These are phyloP conservation scores for Zangia roseola DNA, from an alignment of 768 basidiomycete genomes.

Conservation along the genomic window DNA sequence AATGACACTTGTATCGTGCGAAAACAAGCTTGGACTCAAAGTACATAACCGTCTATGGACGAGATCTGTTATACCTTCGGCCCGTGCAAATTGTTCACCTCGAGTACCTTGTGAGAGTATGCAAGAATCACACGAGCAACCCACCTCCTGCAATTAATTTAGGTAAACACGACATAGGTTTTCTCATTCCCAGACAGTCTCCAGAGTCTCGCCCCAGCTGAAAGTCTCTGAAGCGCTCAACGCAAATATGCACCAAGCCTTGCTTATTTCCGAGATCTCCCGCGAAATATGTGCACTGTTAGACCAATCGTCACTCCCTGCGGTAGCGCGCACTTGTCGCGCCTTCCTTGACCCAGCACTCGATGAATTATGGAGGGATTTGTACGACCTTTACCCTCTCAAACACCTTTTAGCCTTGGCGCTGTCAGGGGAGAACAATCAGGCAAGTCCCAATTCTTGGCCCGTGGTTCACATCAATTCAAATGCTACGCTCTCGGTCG, in stretches of 20 bases:
- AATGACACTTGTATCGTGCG: not conserved
- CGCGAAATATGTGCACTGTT: slow-evolving; percentile 16
- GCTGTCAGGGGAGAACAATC: not conserved
- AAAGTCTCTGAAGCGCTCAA: not conserved
- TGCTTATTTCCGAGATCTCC: slow-evolving; percentile 22
- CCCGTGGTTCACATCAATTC: not conserved
- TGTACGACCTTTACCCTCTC: slow-evolving; percentile 23
- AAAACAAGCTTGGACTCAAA: not conserved
- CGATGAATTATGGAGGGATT: slow-evolving; percentile 24
- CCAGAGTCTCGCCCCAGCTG: not conserved
- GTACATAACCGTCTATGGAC: no score
- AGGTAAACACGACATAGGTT: slow-evolving; percentile 11
- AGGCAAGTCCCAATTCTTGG: slow-evolving; percentile 8
- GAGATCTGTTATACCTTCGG: no score
- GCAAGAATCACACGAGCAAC: slow-evolving; percentile 6
- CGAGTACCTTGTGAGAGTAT: not conserved
- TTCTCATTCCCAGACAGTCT: slow-evolving; percentile 1
- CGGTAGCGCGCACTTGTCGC: slow-evolving; percentile 24
- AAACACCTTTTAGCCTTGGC: slow-evolving; percentile 11
- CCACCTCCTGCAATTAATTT: slow-evolving; percentile 6
- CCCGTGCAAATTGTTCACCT: no score
- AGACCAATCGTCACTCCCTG: slow-evolving; percentile 17
- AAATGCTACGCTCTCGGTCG: not conserved
- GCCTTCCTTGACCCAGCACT: slow-evolving; percentile 22
- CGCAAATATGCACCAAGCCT: slow-evolving; percentile 20